Evolutionary conservation across 2,329 filamentous ascomycete genomes (phyloP).

Genomic region (Pseudogymnoascus sp.): DNA sequence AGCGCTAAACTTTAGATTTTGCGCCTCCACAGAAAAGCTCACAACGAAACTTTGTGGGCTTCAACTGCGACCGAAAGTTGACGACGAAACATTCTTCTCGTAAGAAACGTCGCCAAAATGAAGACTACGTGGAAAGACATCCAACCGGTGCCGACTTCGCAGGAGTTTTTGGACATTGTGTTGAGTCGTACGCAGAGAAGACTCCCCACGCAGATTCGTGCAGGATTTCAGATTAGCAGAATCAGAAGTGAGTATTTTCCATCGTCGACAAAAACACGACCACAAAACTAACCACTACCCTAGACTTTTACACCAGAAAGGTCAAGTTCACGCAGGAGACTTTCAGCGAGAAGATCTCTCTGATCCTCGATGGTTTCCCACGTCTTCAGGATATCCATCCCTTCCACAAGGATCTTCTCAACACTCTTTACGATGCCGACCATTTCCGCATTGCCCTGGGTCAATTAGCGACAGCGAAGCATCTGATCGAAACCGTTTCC

Average conservation of each 20-base stretch:
- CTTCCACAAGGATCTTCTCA: constrained; percentile 78
- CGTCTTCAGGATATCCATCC: constrained; percentile 90
- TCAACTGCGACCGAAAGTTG: constrained; percentile 8
- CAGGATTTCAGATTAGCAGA: constrained; percentile 91
- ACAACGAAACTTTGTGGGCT: constrained; percentile 8
- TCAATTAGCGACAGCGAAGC: constrained; percentile 91
- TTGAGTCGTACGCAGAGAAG: constrained; percentile 87
- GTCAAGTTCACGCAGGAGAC: constrained; percentile 98
- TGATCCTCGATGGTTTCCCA: constrained; percentile 88
- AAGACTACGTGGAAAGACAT: constrained; percentile 68
- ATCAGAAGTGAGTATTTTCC: constrained; percentile 51
- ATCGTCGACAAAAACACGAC: not conserved
- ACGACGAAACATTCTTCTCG: constrained; percentile 5
- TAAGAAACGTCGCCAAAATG: constrained; percentile 34
- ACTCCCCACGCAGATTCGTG: constrained; percentile 88
- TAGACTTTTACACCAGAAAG: constrained; percentile 91
- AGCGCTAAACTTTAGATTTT: constrained; percentile 10
- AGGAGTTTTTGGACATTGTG: constrained; percentile 97
- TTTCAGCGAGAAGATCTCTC: constrained; percentile 84
- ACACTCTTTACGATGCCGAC: constrained; percentile 97
- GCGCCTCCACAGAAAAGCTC: constrained; percentile 9
- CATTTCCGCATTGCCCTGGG: constrained; percentile 96
- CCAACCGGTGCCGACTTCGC: constrained; percentile 77
- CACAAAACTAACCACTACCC: constrained; percentile 15
- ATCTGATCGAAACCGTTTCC: constrained; percentile 90